Evolutionary conservation across 2,329 filamentous ascomycete genomes (phyloP).

Genomic region (Clathrospora elynae): DNA sequence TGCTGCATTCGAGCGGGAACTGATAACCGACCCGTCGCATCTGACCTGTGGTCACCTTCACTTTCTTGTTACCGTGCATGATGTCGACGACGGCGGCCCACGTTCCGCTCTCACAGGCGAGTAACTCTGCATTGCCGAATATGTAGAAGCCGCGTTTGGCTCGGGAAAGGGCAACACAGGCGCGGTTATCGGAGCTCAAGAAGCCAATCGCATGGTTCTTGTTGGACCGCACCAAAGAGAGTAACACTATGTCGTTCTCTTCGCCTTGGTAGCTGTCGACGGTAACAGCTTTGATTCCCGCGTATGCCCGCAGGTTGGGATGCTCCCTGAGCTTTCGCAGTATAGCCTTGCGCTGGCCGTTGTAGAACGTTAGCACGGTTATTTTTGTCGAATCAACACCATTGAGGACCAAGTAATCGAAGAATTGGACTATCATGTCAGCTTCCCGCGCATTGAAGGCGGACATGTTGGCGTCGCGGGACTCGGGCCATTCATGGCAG

Average conservation of each 20-base stretch:
- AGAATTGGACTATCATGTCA: conserved; percentile 74
- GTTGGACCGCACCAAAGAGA: conserved; percentile 80
- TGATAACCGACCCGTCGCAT: conserved; percentile 53
- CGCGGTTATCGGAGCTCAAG: conserved; percentile 66
- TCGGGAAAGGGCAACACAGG: conserved; percentile 68
- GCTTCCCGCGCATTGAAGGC: conserved; percentile 74
- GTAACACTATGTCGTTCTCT: conserved; percentile 80
- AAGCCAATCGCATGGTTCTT: conserved; percentile 68
- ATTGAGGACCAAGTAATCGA: conserved; percentile 72
- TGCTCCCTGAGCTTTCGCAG: conserved; percentile 54
- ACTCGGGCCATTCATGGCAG: conserved; percentile 68
- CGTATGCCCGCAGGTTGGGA: conserved; percentile 45
- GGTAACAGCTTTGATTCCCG: conserved; percentile 67
- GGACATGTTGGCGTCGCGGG: conserved; percentile 65
- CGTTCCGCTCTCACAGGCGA: conserved; percentile 54
- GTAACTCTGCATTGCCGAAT: conserved; percentile 73
- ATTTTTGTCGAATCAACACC: conserved; percentile 65
- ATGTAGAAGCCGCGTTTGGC: conserved; percentile 81
- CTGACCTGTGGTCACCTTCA: conserved; percentile 29
- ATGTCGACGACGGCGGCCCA: conserved; percentile 59
- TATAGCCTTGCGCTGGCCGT: conserved; percentile 75
- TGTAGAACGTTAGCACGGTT: conserved; percentile 86
- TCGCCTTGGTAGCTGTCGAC: conserved; percentile 88
- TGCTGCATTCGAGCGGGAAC: conserved; percentile 67
- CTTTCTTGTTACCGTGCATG: conserved; percentile 51